Evolutionary conservation across 257 asterid genomes (phyloP).

Genomic region (Solanum rostratum): DNA sequence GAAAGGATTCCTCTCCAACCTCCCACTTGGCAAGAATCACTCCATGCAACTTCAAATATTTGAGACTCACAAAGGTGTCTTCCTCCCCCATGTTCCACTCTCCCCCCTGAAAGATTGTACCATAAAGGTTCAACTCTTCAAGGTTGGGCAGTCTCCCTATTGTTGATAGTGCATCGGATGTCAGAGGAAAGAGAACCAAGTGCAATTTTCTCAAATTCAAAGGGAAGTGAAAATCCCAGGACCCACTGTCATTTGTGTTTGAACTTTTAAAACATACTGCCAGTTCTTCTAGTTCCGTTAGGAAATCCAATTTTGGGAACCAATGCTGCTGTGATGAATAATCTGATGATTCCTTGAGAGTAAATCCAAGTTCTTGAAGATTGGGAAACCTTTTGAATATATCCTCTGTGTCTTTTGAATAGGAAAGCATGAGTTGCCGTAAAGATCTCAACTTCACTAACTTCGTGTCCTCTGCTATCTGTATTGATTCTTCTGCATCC

Average conservation of each 20-base stretch:
- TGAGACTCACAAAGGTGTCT: background rate
- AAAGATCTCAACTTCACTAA: background rate
- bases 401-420: background rate
- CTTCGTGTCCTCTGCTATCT: background rate
- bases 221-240: background rate
- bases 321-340: background rate
- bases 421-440: background rate
- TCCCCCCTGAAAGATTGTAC: background rate
- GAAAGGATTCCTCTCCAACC: background rate
- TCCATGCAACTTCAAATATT: fast-evolving
- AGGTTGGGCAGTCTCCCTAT: background rate
- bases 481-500: background rate
- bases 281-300: background rate
- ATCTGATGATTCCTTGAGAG: background rate
- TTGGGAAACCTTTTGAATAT: background rate
- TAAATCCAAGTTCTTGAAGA: background rate
- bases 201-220: background rate
- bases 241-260: background rate
- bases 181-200: background rate
- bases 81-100: background rate
- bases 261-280: fast-evolving
- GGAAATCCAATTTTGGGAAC: background rate
- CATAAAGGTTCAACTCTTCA: background rate
- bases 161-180: background rate
- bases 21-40: background rate